Percentiles rank a stretch among this genome's conserved stretches.
These are phyloP conservation scores for Pseudogymnoascus sp. DNA, from an alignment of 2,329 filamentous ascomycete species.

Conservation along the genomic window DNA sequence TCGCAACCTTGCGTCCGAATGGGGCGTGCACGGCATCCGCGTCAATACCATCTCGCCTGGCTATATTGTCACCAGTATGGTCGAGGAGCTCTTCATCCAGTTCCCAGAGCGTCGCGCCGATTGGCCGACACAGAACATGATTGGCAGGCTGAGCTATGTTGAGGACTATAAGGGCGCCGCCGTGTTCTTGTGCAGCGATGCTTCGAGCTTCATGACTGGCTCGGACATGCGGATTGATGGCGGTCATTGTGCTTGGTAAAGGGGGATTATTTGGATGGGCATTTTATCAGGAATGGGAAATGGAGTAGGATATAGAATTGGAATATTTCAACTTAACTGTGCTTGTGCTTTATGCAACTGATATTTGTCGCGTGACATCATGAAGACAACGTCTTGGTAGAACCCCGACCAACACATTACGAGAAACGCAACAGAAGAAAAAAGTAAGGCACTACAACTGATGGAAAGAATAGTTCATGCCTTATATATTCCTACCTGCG, in stretches of 20 bases:
- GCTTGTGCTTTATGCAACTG: not conserved
- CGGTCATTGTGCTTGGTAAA: conserved; percentile 44
- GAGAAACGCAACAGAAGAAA: not conserved
- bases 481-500: not conserved
- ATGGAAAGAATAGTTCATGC: not conserved
- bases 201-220: conserved; percentile 47
- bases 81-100: conserved; percentile 49
- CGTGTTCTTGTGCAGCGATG: conserved; percentile 39
- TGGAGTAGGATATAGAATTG: not conserved
- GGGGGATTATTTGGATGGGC: not conserved
- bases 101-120: conserved; percentile 24
- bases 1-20: conserved; percentile 52
- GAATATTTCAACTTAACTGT: not conserved
- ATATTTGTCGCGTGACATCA: not conserved
- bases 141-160: conserved; percentile 40
- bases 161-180: conserved; percentile 40
- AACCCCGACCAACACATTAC: not conserved
- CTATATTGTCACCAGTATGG: conserved; percentile 51
- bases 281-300: not conserved
- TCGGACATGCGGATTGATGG: conserved; percentile 46
- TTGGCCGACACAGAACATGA: conserved; percentile 58
- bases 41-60: conserved; percentile 58
- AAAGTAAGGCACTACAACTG: not conserved
- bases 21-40: conserved; percentile 51
- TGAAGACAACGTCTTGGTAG: not conserved